phyloP scores from a whole-genome alignment of 768 basidiomycete genomes.

The Sarcodon aspratus region DNA sequence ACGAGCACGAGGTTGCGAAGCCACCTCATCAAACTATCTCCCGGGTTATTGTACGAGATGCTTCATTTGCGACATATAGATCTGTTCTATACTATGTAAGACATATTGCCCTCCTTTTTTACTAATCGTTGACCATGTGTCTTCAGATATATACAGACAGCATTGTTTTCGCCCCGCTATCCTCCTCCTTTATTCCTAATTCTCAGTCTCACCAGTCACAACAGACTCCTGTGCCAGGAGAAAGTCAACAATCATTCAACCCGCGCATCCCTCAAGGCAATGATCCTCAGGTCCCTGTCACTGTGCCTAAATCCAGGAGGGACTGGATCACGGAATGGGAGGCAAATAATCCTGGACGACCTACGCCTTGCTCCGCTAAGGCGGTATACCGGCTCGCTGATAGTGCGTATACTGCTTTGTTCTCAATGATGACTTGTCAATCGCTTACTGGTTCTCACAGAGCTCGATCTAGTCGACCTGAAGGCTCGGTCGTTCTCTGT shows the following conservation, averaged over 20 bases:
- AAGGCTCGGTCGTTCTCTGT: conserved; percentile 61
- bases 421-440: neutral
- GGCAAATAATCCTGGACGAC: conserved; percentile 43
- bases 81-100: conserved; percentile 68
- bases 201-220: conserved; percentile 9
- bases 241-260: conserved; percentile 5
- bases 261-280: conserved; percentile 1
- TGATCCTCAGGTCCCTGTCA: conserved; percentile 1
- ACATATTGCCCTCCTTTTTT: neutral
- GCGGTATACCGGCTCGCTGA: conserved; percentile 78
- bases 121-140: neutral
- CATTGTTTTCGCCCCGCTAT: conserved; percentile 75
- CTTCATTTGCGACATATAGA: conserved; percentile 51
- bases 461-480: conserved; percentile 59
- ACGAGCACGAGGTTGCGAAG: conserved; percentile 1
- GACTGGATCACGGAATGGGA: conserved; percentile 75
- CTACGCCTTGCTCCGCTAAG: conserved; percentile 74
- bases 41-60: conserved; percentile 42
- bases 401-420: conserved; percentile 34
- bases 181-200: conserved; percentile 47
- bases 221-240: conserved; percentile 8
- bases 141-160: conserved; percentile 73
- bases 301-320: conserved; percentile 27
- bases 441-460: conserved; percentile 21
- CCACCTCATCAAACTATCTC: conserved; percentile 29